Evolutionary conservation across 2,329 filamentous ascomycete genomes (phyloP), one percentile per base, ranked within the genome.

Genomic region (Cordyceps tenuipes): DNA sequence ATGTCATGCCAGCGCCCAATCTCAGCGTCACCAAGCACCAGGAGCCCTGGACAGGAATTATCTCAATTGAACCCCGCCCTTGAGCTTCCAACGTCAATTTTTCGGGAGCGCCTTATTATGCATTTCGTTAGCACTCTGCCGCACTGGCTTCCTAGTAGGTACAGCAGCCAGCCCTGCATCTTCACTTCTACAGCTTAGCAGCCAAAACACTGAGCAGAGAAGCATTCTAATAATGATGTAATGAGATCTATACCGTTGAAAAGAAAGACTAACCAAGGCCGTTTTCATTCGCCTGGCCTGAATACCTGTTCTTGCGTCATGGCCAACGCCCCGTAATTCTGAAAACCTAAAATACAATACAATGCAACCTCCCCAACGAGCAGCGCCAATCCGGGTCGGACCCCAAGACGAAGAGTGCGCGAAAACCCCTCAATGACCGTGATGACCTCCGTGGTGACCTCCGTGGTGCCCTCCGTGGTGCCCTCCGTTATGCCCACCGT

Each of bases 1-100:
- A 73, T 73, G 71, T 73, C 71, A 73, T 72, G 29, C 52, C 54
- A 50, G 55, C 34, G 21, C 29, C 55, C 34, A 34, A 31, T 43
- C 46, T 13, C 34, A n/a, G 19, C 55, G 55, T 57, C 54, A 57
- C 54, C 44, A 41, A n/a, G n/a, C n/a, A n/a, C n/a, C n/a, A n/a
- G n/a, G n/a, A 17, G 19, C 15, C 26, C 26, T 48, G 23, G 21
- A 44, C 52, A 47, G 29, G 26, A 56, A 39, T 17, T n/a, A 5
- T 21, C 5, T 15, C 2, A 46, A 21, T 46, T 21, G 29, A 49
- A 57, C 44, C 54, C 54, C 54, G 54, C 46, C 44, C 54, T 44
- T 19, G 44, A 36, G 12, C 12, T 36, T 13, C 9, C 8, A 36
- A 36, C 12, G 34, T 8, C 34, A 36, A 10, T 10, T 29, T 29